Conservation (phyloP, 805 yeast species). For the Candida golubevii region DNA sequence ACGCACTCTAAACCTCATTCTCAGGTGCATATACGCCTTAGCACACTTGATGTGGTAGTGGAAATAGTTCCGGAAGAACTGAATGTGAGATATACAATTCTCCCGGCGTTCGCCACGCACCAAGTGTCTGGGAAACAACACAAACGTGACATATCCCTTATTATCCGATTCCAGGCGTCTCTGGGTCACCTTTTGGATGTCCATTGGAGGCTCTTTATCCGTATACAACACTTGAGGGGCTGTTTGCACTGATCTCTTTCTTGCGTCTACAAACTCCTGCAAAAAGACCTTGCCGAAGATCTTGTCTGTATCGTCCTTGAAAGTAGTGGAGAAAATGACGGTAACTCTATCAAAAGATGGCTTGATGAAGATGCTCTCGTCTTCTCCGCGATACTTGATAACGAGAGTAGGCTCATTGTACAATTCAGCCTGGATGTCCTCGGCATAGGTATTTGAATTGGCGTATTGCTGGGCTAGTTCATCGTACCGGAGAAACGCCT, state of each 20-base stretch:
- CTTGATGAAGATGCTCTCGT: conserved; percentile 83
- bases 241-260: conserved; percentile 91
- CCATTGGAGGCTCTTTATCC: conserved; percentile 89
- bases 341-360: conserved; percentile 96
- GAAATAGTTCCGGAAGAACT: conserved; percentile 91
- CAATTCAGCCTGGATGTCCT: conserved; percentile 40
- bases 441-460: conserved; percentile 40
- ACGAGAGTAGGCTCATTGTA: conserved; percentile 56
- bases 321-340: conserved; percentile 88
- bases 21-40: conserved; percentile 95
- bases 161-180: conserved; percentile 43
- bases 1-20: conserved; percentile 95
- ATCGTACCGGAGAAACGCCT: conserved; percentile 79
- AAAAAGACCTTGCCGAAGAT: conserved; percentile 83
- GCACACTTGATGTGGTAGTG: conserved; percentile 98
- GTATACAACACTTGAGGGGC: conserved; percentile 97
- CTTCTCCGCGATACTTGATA: conserved; percentile 78
- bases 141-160: conserved; percentile 58
- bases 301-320: conserved; percentile 95
- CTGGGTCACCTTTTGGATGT: conserved; percentile 40
- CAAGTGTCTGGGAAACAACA: conserved; percentile 78
- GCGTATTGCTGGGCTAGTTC: conserved; percentile 50
- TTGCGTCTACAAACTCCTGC: conserved; percentile 93
- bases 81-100: conserved; percentile 86
- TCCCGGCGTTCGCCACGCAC: conserved; percentile 63